These are phyloP conservation scores for Cryphonectria naterciae DNA, from an alignment of 2,329 filamentous ascomycete species.

Conservation along the genomic window DNA sequence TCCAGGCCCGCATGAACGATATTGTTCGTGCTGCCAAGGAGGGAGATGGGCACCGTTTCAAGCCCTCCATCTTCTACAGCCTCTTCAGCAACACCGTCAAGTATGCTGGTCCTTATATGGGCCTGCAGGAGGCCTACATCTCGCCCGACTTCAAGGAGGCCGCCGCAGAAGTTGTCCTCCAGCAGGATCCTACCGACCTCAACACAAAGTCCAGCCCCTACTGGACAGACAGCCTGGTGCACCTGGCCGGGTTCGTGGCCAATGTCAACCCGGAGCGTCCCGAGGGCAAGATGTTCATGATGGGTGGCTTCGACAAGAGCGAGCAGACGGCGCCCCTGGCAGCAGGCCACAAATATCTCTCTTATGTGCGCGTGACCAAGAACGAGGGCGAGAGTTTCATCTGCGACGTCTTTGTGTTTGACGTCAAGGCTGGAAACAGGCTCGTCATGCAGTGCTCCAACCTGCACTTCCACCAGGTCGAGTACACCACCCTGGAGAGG, in stretches of 20 bases:
- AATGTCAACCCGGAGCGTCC: slow-evolving; percentile 29
- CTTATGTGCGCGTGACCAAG: slow-evolving; percentile 29
- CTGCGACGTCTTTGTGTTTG: slow-evolving; percentile 32
- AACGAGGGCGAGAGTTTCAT: slow-evolving; percentile 29
- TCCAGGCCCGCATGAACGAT: slow-evolving; percentile 23
- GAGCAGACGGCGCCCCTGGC: slow-evolving; percentile 27
- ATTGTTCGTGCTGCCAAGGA: slow-evolving; percentile 21
- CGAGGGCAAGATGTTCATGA: slow-evolving; percentile 29
- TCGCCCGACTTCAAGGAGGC: slow-evolving; percentile 26
- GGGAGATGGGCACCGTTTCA: slow-evolving; percentile 26
- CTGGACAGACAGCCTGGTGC: slow-evolving; percentile 32
- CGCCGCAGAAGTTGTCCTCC: slow-evolving; percentile 31
- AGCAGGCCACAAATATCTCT: slow-evolving; percentile 31
- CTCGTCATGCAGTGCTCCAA: slow-evolving; percentile 31
- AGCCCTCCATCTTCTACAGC: slow-evolving; percentile 32
- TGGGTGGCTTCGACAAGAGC: slow-evolving; percentile 32
- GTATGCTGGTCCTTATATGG: slow-evolving; percentile 31
- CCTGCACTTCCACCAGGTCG: slow-evolving; percentile 30
- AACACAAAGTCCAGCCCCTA: slow-evolving; percentile 31
- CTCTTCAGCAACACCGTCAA: slow-evolving; percentile 33
- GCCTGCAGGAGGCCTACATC: slow-evolving; percentile 30
- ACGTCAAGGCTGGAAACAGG: slow-evolving; percentile 26
- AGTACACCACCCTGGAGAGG: slow-evolving; percentile 28
- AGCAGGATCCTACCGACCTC: slow-evolving; percentile 23
- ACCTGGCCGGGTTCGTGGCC: slow-evolving; percentile 31